Evolutionary conservation across 1,139 yeast species (phyloP).

Genomic region (Taphrina populina): DNA sequence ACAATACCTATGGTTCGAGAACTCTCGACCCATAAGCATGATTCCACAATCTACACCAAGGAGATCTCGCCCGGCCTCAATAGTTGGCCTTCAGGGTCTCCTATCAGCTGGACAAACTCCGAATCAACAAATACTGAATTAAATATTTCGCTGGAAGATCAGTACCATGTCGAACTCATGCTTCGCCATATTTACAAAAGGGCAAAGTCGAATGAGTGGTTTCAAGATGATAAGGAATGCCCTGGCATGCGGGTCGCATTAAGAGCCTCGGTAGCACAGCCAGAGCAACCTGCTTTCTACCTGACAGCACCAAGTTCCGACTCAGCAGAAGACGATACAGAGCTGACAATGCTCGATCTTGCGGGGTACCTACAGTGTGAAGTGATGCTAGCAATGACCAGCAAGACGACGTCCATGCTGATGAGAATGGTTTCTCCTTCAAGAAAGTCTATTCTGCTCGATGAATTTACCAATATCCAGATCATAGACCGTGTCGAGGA

Average conservation of each 20-base stretch:
- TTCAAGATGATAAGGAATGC: neutral
- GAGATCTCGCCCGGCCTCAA: too few relatives aligned
- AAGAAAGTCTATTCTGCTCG: constrained; percentile 6
- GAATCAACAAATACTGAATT: neutral
- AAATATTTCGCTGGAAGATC: neutral
- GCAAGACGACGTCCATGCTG: constrained; percentile 15
- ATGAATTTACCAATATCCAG: constrained; percentile 11
- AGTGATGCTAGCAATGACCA: constrained; percentile 12
- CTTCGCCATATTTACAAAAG: constrained; percentile 36
- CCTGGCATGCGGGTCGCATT: neutral
- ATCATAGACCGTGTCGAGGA: constrained; percentile 13
- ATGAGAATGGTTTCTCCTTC: constrained; percentile 18
- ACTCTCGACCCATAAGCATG: too few relatives aligned
- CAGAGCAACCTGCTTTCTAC: neutral
- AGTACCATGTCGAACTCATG: constrained; percentile 36
- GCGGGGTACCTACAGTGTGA: constrained; percentile 20
- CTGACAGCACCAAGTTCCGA: constrained; percentile 2
- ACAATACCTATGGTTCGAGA: too few relatives aligned
- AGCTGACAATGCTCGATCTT: constrained; percentile 1
- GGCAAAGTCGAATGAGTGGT: constrained; percentile 36
- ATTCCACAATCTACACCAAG: too few relatives aligned
- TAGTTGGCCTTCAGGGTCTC: too few relatives aligned
- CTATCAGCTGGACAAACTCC: neutral
- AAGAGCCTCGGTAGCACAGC: neutral
- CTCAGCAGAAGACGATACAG: neutral